Base-by-base conservation (phyloP, 768 basidiomycete genomes). In the Tylopilus felleus region DNA sequence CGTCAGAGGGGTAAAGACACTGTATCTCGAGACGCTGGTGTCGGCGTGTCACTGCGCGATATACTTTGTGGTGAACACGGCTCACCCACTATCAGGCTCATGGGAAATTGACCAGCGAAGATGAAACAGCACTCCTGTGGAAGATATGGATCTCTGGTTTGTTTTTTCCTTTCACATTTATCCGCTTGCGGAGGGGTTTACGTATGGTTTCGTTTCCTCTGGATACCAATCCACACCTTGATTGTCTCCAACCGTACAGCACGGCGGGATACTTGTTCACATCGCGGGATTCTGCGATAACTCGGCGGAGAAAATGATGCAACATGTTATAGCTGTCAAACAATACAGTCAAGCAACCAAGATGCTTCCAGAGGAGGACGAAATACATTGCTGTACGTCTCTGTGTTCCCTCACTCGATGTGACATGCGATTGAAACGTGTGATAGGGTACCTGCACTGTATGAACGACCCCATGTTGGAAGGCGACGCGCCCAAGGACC, bases 101-200 rank as follows among this genome's bases (percentile, higher is more conserved):
- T 10, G 9, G 21, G 8, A 25, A 40, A 13, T 35, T 19, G 22
- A 14, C 28, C 5, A 13, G 21, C 10, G 25, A 5, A 4, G 36
- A 58, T 19, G 50, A 38, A 14, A 10, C 17, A 21, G 23, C 17
- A 1, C 2, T 38, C 21, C 19, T 58, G 21, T 27, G 13, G 22
- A 31, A 27, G 57, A 51, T 17, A 45, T 50, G 2, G 35, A 9
- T 16, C 16, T 16, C 14, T 16, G 45, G 2, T 50, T 57, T 13
- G 22, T 46, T 13, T 40, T 21, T 13, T 47, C 57, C 2, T 58
- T 58, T 36, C 21, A 23, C 21, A n/a, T 44, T 8, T 58, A 47
- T 27, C 56, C 42, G 6, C 4, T 23, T 14, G 49, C 57, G 10
- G 9, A 36, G 2, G 29, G 35, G 27, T 2, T 39, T 17, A 27